phyloP scores from a whole-genome alignment of 2,329 filamentous ascomycete genomes.

The Diaporthe destruens region DNA sequence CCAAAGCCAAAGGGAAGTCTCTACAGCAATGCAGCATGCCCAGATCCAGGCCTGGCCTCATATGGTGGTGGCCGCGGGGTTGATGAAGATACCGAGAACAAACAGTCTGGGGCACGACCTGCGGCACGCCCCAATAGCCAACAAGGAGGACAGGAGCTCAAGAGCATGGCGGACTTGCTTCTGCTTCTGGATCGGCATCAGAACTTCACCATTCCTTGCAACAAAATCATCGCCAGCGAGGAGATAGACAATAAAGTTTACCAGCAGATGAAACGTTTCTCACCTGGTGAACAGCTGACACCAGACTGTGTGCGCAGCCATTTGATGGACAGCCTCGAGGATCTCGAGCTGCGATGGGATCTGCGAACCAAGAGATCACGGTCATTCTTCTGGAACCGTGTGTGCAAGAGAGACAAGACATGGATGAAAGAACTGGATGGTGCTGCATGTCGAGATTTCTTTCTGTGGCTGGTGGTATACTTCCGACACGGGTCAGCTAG shows the following conservation, averaged over 20 bases:
- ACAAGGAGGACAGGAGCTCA: neutral
- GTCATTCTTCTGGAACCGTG: neutral
- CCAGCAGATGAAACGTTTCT: conserved; percentile 22
- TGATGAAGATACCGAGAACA: neutral
- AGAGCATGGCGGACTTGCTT: conserved; percentile 21
- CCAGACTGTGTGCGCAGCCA: neutral
- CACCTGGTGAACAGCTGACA: neutral
- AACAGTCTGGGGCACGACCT: neutral
- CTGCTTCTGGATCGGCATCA: neutral
- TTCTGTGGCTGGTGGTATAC: conserved; percentile 27
- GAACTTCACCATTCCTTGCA: neutral
- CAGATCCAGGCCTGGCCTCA: neutral
- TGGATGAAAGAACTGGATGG: conserved; percentile 23
- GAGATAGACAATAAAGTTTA: conserved; percentile 1
- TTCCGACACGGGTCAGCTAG: conserved; percentile 14
- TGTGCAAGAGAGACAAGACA: neutral
- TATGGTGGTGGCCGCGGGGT: neutral
- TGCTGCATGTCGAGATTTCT: conserved; percentile 24
- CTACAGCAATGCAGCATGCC: neutral
- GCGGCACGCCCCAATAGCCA: neutral
- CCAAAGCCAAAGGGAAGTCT: neutral
- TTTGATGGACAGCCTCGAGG: neutral
- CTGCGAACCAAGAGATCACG: neutral
- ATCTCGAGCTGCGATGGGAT: neutral
- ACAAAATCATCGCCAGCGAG: conserved; percentile 17